These are phyloP conservation scores for Kwoniella europaea DNA, from an alignment of 768 basidiomycete genomes.

Conservation along the genomic window DNA sequence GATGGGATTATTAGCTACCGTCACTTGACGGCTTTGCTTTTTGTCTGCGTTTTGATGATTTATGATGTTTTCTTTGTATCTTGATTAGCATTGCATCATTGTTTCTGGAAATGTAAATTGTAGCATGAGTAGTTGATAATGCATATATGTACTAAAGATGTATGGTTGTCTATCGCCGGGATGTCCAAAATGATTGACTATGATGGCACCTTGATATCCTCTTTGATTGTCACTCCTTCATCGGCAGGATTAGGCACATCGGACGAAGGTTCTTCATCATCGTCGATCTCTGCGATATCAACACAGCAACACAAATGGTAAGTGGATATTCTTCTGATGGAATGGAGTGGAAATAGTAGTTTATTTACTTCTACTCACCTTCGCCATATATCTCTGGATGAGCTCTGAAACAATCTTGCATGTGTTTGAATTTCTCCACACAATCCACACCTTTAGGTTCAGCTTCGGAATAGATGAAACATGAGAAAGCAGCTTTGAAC, in stretches of 20 bases:
- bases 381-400: slow-evolving; percentile 96
- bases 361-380: slow-evolving; percentile 64
- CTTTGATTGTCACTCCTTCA: slow-evolving; percentile 6
- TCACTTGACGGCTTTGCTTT: no score
- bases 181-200: neutral
- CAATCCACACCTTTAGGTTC: slow-evolving; percentile 99
- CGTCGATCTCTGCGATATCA: slow-evolving; percentile 44
- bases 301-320: neutral
- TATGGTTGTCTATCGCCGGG: neutral
- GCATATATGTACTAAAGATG: slow-evolving; percentile 8
- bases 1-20: slow-evolving; percentile 29
- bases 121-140: slow-evolving; percentile 11
- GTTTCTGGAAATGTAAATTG: no score
- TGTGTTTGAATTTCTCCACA: slow-evolving; percentile 93
- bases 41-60: no score
- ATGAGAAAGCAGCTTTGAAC: slow-evolving; percentile 94
- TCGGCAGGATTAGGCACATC: slow-evolving; percentile 5
- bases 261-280: slow-evolving; percentile 18
- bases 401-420: slow-evolving; percentile 96
- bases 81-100: neutral
- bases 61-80: neutral
- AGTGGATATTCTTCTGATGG: neutral
- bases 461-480: slow-evolving; percentile 89
- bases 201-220: slow-evolving; percentile 2
- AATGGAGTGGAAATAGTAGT: neutral